A percentile compares a stretch with the other conserved stretches of the same genome.
Evolutionary conservation across 1,139 yeast genomes (phyloP).

Genomic region (Yamadazyma oceani): DNA sequence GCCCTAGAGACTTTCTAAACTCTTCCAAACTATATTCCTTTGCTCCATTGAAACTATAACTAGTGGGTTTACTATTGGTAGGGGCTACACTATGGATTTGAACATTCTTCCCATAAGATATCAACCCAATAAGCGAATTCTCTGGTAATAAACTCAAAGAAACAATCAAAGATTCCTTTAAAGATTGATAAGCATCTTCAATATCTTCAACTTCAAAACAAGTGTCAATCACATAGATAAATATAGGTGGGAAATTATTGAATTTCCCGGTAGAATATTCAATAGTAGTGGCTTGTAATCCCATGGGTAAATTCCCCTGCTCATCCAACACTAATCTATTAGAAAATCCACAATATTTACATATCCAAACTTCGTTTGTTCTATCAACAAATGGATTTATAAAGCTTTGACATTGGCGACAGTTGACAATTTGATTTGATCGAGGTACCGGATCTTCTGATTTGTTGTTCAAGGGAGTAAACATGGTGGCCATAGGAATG

Average conservation of each 20-base stretch:
- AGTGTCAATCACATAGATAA: constrained; percentile 66
- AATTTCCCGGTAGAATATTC: constrained; percentile 57
- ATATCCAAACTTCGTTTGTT: constrained; percentile 55
- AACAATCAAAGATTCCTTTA: constrained; percentile 54
- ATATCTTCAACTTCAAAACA: constrained; percentile 47
- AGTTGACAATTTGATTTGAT: constrained; percentile 28
- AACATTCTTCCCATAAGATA: constrained; percentile 67
- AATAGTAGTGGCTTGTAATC: constrained; percentile 33
- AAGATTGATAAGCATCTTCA: constrained; percentile 40
- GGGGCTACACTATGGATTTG: constrained; percentile 57
- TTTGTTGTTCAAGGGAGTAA: constrained; percentile 63
- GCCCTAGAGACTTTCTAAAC: constrained; percentile 53
- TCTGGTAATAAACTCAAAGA: constrained; percentile 62
- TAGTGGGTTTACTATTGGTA: constrained; percentile 20
- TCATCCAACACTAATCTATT: constrained; percentile 40
- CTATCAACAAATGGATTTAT: constrained; percentile 54
- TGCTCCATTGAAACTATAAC: constrained; percentile 57
- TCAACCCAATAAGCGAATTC: constrained; percentile 55
- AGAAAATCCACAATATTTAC: constrained; percentile 59
- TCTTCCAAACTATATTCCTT: constrained; percentile 55
- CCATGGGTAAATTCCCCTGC: constrained; percentile 13
- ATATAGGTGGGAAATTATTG: constrained; percentile 49
- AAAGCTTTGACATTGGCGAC: constrained; percentile 62
- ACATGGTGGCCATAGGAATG: constrained; percentile 63
- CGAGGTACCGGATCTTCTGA: constrained; percentile 43